Evolutionary conservation across 1,139 yeast genomes (phyloP).

Genomic region (Kazachstania sp.): DNA sequence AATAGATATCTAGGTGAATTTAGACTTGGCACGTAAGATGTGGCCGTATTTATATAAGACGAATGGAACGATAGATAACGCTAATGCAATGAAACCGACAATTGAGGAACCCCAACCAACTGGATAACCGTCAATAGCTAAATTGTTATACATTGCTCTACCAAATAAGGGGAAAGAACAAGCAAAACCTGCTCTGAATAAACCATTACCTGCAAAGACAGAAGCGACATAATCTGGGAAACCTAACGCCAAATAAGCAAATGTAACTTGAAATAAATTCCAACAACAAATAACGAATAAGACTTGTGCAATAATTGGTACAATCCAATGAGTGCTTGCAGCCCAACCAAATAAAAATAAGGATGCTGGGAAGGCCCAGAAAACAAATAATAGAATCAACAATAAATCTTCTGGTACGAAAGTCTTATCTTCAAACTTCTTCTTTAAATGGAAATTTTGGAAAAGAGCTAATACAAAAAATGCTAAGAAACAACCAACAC

Average conservation of each 20-base stretch:
- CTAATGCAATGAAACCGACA: conserved; percentile 38
- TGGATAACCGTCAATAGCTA: conserved; percentile 40
- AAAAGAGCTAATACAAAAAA: conserved; percentile 10
- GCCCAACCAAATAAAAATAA: conserved; percentile 37
- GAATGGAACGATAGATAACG: conserved; percentile 41
- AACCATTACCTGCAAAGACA: conserved; percentile 49
- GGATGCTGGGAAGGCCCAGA: conserved; percentile 12
- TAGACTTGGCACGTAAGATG: conserved; percentile 31
- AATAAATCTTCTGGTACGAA: conserved; percentile 15
- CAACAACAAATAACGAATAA: conserved; percentile 36
- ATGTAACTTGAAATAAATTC: conserved; percentile 35
- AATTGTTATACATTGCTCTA: conserved; percentile 39
- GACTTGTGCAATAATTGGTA: conserved; percentile 37
- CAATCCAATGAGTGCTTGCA: conserved; percentile 39
- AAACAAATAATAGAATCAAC: conserved; percentile 10
- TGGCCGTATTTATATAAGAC: conserved; percentile 44
- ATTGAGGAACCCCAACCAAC: conserved; percentile 51
- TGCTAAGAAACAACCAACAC: conserved; percentile 15
- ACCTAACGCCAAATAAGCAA: conserved; percentile 28
- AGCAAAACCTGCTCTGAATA: conserved; percentile 46
- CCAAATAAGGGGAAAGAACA: conserved; percentile 60
- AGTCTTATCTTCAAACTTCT: conserved; percentile 8
- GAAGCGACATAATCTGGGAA: conserved; percentile 44
- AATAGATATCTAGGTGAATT: not conserved
- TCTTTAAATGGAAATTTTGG: conserved; percentile 5